A percentile compares a stretch with the other conserved stretches of the same genome.
Conservation (phyloP, 1,139 yeast species). For the Hyphopichia fennica region DNA sequence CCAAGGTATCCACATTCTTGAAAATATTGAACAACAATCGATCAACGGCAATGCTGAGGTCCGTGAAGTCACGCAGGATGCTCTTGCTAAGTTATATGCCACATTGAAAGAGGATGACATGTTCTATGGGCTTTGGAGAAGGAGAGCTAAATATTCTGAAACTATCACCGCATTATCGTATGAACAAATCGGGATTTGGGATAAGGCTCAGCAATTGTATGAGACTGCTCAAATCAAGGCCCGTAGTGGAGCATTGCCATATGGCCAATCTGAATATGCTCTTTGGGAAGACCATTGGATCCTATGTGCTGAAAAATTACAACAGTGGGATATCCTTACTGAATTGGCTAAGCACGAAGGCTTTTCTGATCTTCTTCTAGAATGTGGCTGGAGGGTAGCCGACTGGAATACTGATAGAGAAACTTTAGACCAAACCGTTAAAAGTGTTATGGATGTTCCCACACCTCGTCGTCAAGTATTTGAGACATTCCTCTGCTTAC, state of each 20-base stretch:
- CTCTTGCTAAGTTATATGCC: slow-evolving; percentile 85
- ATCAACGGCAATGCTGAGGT: slow-evolving; percentile 71
- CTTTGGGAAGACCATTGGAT: slow-evolving; percentile 99
- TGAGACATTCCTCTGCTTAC: slow-evolving; percentile 89
- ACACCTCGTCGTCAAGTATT: slow-evolving; percentile 95
- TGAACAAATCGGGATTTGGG: slow-evolving; percentile 96
- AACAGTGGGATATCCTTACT: slow-evolving; percentile 97
- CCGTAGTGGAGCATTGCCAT: slow-evolving; percentile 91
- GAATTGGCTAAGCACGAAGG: slow-evolving; percentile 98
- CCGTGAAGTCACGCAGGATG: slow-evolving; percentile 86
- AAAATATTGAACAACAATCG: slow-evolving; percentile 68
- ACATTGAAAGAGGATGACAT: slow-evolving; percentile 90
- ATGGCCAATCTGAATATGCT: slow-evolving; percentile 92
- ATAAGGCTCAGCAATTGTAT: slow-evolving; percentile 87
- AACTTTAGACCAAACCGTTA: slow-evolving; percentile 90
- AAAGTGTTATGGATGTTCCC: slow-evolving; percentile 97
- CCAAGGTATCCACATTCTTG: slow-evolving; percentile 79
- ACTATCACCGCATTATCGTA: slow-evolving; percentile 90
- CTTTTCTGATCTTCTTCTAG: slow-evolving; percentile 86
- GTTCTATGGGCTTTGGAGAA: slow-evolving; percentile 97
- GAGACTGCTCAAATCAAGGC: slow-evolving; percentile 99
- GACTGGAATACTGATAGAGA: slow-evolving; percentile 97
- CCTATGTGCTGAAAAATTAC: slow-evolving; percentile 91
- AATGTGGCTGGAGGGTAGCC: slow-evolving; percentile 99
- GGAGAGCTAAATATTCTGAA: slow-evolving; percentile 90